phyloP scores from a whole-genome alignment of 2,329 filamentous ascomycete species.

The Fusarium sp. region DNA sequence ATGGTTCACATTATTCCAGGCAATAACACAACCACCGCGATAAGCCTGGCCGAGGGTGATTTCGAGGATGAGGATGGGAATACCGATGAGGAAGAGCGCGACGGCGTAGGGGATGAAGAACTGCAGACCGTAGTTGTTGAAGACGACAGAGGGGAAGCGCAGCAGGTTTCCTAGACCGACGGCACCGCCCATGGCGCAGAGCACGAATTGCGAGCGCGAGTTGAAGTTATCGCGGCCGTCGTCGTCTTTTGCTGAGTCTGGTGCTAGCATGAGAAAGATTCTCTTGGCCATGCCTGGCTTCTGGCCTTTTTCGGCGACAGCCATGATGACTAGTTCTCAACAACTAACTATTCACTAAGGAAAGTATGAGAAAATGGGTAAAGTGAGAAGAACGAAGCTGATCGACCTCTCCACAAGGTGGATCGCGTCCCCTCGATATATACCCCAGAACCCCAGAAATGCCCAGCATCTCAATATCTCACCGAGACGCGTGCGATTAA shows the following conservation, averaged over 20 bases:
- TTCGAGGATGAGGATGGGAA: conserved; percentile 63
- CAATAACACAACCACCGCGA: conserved; percentile 60
- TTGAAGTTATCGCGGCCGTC: conserved; percentile 44
- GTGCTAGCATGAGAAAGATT: conserved; percentile 31
- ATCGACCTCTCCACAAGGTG: conserved; percentile 5
- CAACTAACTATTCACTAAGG: not conserved
- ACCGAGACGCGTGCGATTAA: not conserved
- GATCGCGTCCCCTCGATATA: conserved; percentile 15
- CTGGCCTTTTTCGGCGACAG: conserved; percentile 21
- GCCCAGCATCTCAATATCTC: not conserved
- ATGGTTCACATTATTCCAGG: conserved; percentile 59
- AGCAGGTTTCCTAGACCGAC: conserved; percentile 65
- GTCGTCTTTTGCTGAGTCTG: conserved; percentile 37
- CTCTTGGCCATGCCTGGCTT: conserved; percentile 31
- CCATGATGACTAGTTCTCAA: conserved; percentile 13
- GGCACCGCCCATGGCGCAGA: conserved; percentile 56
- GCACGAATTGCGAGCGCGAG: conserved; percentile 41
- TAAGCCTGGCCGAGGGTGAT: conserved; percentile 74
- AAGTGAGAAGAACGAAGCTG: not conserved
- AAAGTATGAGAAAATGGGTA: not conserved
- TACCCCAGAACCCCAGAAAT: not conserved
- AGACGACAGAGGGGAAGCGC: conserved; percentile 64
- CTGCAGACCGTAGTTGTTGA: conserved; percentile 65
- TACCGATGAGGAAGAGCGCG: conserved; percentile 55
- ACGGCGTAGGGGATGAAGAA: conserved; percentile 66